Evolutionary conservation across 1,139 yeast species (phyloP).

Genomic region (Ashbya aceris): DNA sequence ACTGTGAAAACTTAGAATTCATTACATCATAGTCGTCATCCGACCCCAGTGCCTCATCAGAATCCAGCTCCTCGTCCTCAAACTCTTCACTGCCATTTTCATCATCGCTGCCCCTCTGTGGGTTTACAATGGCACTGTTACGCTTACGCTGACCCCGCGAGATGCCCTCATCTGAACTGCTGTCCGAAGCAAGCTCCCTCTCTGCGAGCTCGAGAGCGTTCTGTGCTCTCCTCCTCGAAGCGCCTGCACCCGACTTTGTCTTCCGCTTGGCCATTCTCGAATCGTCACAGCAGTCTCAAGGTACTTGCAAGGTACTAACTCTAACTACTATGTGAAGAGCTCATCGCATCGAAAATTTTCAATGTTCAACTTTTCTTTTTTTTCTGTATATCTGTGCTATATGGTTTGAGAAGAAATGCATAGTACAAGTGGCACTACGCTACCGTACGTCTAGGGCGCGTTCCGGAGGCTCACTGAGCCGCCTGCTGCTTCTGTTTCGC

Average conservation of each 20-base stretch:
- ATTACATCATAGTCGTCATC: conserved; percentile 66
- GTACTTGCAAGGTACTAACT: no score
- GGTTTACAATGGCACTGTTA: conserved; percentile 33
- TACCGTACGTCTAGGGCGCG: no score
- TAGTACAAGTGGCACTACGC: no score
- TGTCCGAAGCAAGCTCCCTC: conserved; percentile 31
- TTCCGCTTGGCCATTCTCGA: conserved; percentile 28
- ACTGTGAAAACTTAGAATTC: conserved; percentile 59
- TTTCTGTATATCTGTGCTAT: no score
- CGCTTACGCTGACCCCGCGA: conserved; percentile 9
- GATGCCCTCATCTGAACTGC: conserved; percentile 27
- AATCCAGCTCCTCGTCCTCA: conserved; percentile 64
- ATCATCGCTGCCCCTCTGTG: conserved; percentile 32
- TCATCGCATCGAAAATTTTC: conserved; percentile 19
- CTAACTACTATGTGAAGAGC: conserved; percentile 2
- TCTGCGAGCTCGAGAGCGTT: conserved; percentile 47
- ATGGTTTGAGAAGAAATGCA: no score
- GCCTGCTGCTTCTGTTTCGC: conserved; percentile 11
- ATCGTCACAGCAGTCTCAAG: not conserved
- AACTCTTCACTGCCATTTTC: conserved; percentile 37
- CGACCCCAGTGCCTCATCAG: conserved; percentile 70
- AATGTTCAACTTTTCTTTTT: not conserved
- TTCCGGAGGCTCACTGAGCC: no score
- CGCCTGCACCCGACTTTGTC: conserved; percentile 25
- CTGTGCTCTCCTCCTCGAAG: conserved; percentile 29